A percentile compares a stretch with the other conserved stretches of the same genome.
phyloP scores from a whole-genome alignment of 75 land plant species.

The Gnetum montanum region DNA sequence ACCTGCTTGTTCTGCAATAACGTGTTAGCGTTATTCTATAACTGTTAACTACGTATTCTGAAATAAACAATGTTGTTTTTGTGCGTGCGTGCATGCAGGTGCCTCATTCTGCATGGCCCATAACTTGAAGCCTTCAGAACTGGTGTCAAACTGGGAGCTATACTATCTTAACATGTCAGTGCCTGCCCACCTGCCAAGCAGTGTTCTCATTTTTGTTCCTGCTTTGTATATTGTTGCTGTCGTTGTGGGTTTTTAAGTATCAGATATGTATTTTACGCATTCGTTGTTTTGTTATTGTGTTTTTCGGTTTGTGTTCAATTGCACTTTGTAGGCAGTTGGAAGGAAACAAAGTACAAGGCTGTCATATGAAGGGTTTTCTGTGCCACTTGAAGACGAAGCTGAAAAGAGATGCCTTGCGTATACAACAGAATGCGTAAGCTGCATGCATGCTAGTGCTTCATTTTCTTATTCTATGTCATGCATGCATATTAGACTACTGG shows the following conservation, averaged over 20 bases:
- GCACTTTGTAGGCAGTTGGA: conserved; percentile 54
- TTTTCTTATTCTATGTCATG: neutral
- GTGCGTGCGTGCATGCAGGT: no score
- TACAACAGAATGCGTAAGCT: conserved; percentile 21
- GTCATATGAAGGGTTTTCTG: conserved; percentile 63
- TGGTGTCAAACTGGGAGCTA: neutral
- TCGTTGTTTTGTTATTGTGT: neutral
- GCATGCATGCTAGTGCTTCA: neutral
- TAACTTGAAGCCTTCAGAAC: neutral
- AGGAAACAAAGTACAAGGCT: conserved; percentile 29
- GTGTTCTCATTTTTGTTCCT: no score
- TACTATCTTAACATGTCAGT: neutral
- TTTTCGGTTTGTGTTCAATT: no score
- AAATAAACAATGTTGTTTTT: no score
- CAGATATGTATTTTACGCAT: neutral
- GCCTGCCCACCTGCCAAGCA: no score
- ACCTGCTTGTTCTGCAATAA: no score
- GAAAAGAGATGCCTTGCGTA: conserved; percentile 33
- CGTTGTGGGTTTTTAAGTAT: no score
- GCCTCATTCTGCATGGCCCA: neutral
- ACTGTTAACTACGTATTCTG: no score
- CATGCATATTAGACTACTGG: neutral
- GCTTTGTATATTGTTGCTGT: no score
- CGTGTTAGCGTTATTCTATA: no score
- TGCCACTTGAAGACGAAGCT: conserved; percentile 64